Conservation (phyloP, 306 rosid species). For the Notholithocarpus densiflorus region DNA sequence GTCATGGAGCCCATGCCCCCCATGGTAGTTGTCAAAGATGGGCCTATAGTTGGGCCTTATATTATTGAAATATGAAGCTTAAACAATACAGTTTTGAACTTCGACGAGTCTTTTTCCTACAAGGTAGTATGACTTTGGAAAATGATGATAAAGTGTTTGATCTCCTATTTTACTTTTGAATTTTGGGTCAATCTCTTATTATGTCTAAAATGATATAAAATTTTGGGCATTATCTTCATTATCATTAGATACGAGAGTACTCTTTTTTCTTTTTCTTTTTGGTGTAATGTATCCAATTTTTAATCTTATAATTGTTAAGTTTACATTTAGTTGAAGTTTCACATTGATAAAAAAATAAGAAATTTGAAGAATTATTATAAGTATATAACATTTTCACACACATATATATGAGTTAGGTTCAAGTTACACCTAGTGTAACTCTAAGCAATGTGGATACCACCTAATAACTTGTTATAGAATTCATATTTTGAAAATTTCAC, state of each 20-base stretch:
- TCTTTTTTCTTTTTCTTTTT: too few species aligned
- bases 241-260: background rate
- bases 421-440: rapidly evolving
- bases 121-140: background rate
- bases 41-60: background rate
- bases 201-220: background rate
- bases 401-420: too few species aligned
- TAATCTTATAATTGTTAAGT: too few species aligned
- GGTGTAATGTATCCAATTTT: background rate
- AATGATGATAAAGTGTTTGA: background rate
- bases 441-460: too few species aligned
- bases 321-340: too few species aligned
- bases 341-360: too few species aligned
- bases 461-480: too few species aligned
- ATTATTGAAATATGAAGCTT: background rate
- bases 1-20: too few species aligned
- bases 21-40: background rate
- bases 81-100: background rate
- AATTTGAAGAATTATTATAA: too few species aligned
- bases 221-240: background rate
- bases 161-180: background rate
- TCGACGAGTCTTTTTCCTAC: too few species aligned
- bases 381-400: too few species aligned
- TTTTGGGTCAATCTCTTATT: background rate
- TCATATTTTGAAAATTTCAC: too few species aligned